Base-by-base conservation (phyloP, 139 green algal species). In the Parachlorella kessleri region DNA sequence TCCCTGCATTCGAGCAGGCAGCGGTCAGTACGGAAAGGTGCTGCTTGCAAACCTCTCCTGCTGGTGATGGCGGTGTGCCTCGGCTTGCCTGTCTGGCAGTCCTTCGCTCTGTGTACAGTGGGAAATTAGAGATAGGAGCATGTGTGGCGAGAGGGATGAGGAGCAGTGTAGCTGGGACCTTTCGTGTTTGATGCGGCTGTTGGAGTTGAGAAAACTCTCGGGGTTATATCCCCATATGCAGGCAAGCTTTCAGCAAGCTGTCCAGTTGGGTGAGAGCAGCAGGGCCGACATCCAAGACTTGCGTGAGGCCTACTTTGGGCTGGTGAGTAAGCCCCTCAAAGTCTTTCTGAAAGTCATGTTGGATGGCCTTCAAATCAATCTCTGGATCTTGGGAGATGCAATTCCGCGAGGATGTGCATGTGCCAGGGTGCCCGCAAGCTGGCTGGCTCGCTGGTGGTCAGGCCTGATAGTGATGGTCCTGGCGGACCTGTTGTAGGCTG, bases 1-100 rank as follows among this genome's bases (percentile, higher is more conserved):
- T 85, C 0, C n/a, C 53, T 0, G 72, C 80, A 10, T 89, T 84
- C 36, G 41, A 87, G 41, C 75, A 84, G 41, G 83, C 86, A 24
- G 79, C 74, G 53, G 90, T 85, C 55, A 55, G 69, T 73, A 70
- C 4, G 30, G 14, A 9, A 69, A 23, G n/a, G n/a, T n/a, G 18
- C 26, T 69, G 26, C 26, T 69, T 53, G 80, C 78, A 21, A 55
- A 79, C 63, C 65, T 73, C 28, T 36, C 65, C 26, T n/a, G 9
- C 26, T 36, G 33, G 38, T 28, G 35, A 59, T 75, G 40, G 6
- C 5, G 28, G 26, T 67, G 59, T 67, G 59, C 23, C 26, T 68
- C 37, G n/a, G n/a, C n/a, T n/a, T n/a, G n/a, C n/a, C n/a, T n/a
- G n/a, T n/a, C n/a, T n/a, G n/a, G n/a, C n/a, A n/a, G n/a, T n/a